These are phyloP conservation scores for Naganishia antarctica DNA, from an alignment of 768 basidiomycete species.

Conservation along the genomic window DNA sequence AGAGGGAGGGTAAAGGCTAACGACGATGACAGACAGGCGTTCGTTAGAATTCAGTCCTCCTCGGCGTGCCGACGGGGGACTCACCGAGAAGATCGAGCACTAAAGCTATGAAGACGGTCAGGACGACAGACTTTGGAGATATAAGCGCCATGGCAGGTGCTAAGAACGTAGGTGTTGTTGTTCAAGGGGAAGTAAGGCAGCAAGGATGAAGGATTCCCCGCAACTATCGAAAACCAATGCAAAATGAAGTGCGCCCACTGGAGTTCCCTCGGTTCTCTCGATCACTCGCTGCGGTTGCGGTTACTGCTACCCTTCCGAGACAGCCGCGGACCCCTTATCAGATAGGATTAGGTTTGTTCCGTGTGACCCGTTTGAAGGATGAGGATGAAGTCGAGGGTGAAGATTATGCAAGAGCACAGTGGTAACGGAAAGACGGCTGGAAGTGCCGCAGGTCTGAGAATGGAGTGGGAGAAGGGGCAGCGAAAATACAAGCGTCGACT, in stretches of 20 bases:
- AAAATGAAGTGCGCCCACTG: too few relatives aligned
- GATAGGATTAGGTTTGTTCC: too few relatives aligned
- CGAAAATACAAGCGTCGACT: too few relatives aligned
- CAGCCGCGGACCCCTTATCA: background rate
- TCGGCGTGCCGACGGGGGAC: constrained; percentile 28
- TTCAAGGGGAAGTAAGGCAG: background rate
- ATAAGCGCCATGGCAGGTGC: background rate
- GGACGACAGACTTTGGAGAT: constrained; percentile 55
- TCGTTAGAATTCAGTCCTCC: background rate
- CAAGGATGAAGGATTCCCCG: too few relatives aligned
- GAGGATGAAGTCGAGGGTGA: too few relatives aligned
- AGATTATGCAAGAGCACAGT: too few relatives aligned
- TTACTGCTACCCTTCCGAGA: background rate
- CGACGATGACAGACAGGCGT: background rate
- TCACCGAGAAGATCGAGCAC: constrained; percentile 77
- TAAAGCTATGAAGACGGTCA: constrained; percentile 80
- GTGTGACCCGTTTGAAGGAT: too few relatives aligned
- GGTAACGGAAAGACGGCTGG: too few relatives aligned
- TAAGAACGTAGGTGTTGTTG: background rate
- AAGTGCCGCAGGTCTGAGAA: too few relatives aligned
- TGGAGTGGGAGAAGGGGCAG: too few relatives aligned
- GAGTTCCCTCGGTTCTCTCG: too few relatives aligned
- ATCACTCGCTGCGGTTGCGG: background rate
- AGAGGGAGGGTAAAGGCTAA: constrained; percentile 86
- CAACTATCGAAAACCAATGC: too few relatives aligned